phyloP scores from a whole-genome alignment of 2,329 filamentous ascomycete species.

The Penicillium sp. region DNA sequence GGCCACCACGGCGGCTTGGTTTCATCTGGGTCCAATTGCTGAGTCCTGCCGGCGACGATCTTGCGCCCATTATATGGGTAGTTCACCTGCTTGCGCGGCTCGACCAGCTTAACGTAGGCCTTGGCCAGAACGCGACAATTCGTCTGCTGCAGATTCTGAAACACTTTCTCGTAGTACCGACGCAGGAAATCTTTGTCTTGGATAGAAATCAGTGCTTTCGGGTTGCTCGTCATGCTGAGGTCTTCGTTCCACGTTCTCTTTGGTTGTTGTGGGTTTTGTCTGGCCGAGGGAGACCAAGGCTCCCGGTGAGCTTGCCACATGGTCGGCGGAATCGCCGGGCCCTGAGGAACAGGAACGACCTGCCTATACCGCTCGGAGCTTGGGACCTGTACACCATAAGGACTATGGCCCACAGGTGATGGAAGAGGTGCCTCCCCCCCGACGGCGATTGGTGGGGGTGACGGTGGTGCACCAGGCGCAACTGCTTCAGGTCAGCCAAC shows the following conservation, averaged over 20 bases:
- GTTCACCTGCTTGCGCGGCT: slow-evolving; percentile 38
- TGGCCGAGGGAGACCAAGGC: slow-evolving; percentile 9
- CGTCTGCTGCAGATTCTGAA: slow-evolving; percentile 36
- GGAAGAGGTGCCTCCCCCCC: slow-evolving; percentile 3
- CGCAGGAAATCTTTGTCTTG: slow-evolving; percentile 25
- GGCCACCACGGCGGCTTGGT: slow-evolving; percentile 40
- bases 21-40: slow-evolving; percentile 32
- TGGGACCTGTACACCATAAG: background rate
- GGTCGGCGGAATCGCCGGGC: slow-evolving; percentile 5
- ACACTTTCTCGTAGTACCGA: slow-evolving; percentile 35
- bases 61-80: slow-evolving; percentile 38
- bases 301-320: slow-evolving; percentile 13
- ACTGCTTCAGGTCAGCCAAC: slow-evolving; percentile 5
- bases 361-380: slow-evolving; percentile 3
- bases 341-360: background rate
- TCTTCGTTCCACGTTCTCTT: slow-evolving; percentile 12
- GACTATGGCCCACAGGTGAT: slow-evolving; percentile 5
- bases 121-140: slow-evolving; percentile 38
- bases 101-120: slow-evolving; percentile 37
- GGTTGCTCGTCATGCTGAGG: slow-evolving; percentile 23
- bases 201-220: slow-evolving; percentile 26
- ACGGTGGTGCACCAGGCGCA: slow-evolving; percentile 4
- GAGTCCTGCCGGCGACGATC: slow-evolving; percentile 31
- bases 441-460: slow-evolving; percentile 1
- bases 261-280: slow-evolving; percentile 5